These are phyloP conservation scores for Schizochytrium sp. DNA, from an alignment of 108 stramenopile species.

Conservation along the genomic window DNA sequence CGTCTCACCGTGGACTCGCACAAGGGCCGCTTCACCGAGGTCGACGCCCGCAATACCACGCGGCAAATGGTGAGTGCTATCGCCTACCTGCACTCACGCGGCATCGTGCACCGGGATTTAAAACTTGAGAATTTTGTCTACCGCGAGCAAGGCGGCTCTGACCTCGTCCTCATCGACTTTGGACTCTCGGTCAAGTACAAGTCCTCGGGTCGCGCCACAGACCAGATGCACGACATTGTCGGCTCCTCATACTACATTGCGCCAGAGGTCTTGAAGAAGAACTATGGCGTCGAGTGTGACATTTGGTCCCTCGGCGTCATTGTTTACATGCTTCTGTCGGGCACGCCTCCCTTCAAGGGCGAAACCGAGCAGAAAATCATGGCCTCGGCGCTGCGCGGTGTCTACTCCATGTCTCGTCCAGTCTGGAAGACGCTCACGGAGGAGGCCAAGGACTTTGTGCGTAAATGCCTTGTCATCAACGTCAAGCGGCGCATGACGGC, in stretches of 20 bases:
- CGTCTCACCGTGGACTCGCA: background rate
- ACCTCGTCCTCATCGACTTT: slow-evolving; percentile 80
- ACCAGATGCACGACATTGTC: slow-evolving; percentile 57
- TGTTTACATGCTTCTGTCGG: slow-evolving; percentile 54
- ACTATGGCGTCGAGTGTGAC: slow-evolving; percentile 84
- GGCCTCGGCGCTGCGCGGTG: slow-evolving; percentile 22
- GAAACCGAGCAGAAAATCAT: slow-evolving; percentile 39
- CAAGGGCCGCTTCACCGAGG: slow-evolving; percentile 71
- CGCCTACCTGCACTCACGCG: slow-evolving; percentile 78
- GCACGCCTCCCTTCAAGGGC: slow-evolving; percentile 53
- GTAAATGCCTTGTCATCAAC: slow-evolving; percentile 32
- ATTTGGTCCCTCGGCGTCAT: slow-evolving; percentile 59
- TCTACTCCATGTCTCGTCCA: background rate
- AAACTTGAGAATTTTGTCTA: slow-evolving; percentile 87
- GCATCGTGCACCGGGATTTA: slow-evolving; percentile 79
- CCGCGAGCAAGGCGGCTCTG: slow-evolving; percentile 77
- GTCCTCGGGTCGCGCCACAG: background rate
- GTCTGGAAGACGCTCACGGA: slow-evolving; percentile 32
- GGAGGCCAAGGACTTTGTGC: slow-evolving; percentile 46
- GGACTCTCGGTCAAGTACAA: slow-evolving; percentile 63
- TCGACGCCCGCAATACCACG: slow-evolving; percentile 74
- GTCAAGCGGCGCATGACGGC: slow-evolving; percentile 28
- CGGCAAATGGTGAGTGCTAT: slow-evolving; percentile 83
- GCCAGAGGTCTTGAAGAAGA: slow-evolving; percentile 91
- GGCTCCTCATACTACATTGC: slow-evolving; percentile 92